Evolutionary conservation across 805 yeast species (phyloP).

Genomic region (Scheffersomyces spartinae): DNA sequence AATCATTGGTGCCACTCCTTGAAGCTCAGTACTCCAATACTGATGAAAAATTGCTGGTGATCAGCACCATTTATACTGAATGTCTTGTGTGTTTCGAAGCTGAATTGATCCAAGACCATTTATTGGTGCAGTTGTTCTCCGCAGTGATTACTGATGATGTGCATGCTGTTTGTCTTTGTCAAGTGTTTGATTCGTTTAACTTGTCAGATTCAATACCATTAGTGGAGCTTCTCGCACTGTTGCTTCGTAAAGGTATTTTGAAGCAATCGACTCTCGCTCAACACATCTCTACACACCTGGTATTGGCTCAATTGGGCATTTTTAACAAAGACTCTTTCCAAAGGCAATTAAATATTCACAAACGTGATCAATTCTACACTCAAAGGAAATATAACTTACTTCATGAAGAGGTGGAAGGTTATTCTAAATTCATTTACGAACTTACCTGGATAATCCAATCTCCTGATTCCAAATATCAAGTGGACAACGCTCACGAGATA

Average conservation of each 20-base stretch:
- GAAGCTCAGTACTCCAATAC: too few relatives aligned
- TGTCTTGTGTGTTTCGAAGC: too few relatives aligned
- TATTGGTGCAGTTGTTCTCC: conserved; percentile 14
- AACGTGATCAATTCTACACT: conserved; percentile 34
- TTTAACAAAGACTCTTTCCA: conserved; percentile 23
- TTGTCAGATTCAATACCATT: conserved; percentile 10
- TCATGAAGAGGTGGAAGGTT: conserved; percentile 73
- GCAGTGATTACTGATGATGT: conserved; percentile 18
- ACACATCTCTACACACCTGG: conserved; percentile 16
- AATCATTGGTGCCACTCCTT: too few relatives aligned
- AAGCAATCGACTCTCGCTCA: conserved; percentile 20
- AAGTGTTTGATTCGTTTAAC: conserved; percentile 28
- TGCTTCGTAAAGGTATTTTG: conserved; percentile 13
- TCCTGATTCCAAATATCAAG: conserved; percentile 27
- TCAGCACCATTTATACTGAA: too few relatives aligned
- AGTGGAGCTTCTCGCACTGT: conserved; percentile 12
- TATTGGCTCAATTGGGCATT: conserved; percentile 13
- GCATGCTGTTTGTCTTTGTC: conserved; percentile 23
- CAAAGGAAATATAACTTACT: conserved; percentile 53
- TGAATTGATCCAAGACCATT: too few relatives aligned
- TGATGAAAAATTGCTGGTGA: too few relatives aligned
- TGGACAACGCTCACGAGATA: conserved; percentile 33
- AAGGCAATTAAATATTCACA: conserved; percentile 21
- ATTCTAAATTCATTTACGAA: conserved; percentile 47
- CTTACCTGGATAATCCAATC: conserved; percentile 30